Evolutionary conservation across 768 basidiomycete genomes (phyloP), one percentile per base, ranked within the genome.

Genomic region (Mycena albidolilacea): DNA sequence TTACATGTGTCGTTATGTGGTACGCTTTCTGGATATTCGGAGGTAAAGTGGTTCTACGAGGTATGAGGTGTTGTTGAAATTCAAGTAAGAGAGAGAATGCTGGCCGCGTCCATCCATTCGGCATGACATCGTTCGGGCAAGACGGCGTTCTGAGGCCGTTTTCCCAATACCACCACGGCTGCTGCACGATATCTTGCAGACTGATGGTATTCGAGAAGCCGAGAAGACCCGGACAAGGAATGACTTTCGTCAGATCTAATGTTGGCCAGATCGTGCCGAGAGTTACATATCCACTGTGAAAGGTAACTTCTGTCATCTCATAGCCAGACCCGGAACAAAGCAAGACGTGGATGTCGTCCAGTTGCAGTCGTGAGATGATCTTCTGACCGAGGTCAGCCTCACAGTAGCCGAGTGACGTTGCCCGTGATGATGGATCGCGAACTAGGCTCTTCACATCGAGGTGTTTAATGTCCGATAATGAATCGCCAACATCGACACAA

Each of bases 251-350:
- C 14, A 50, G 19, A 46, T 68, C 48, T 5, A 58, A 21, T 9
- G 59, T 37, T 2, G 60, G 48, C 67, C 67, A 69, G 44, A 69
- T 69, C 21, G 37, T 23, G 17, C 67, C 67, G 8, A 69, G 67
- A 3, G 50, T 60, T 12, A 62, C 60, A 35, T 48, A 9, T 4
- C 67, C 67, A 14, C 30, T 14, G 52, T 60, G 67, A 37, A 69
- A 69, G 3, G 67, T 43, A 8, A 62, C 50, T 46, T 69, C 67
- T 19, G 67, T 44, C 38, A n/a, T 41, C 15, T 62, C 67, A 9
- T 62, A 62, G 11, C 21, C 60, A 7, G 60, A 60, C 21, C 21
- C 19, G 6, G 59, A 62, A 43, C 48, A 37, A 23, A 69, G 48
- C n/a, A 69, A 9, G 39, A 48, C 10, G 39, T 69, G 67, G 7